Evolutionary conservation across 2,329 filamentous ascomycete genomes (phyloP).

Genomic region (Penicillium janthinellum): DNA sequence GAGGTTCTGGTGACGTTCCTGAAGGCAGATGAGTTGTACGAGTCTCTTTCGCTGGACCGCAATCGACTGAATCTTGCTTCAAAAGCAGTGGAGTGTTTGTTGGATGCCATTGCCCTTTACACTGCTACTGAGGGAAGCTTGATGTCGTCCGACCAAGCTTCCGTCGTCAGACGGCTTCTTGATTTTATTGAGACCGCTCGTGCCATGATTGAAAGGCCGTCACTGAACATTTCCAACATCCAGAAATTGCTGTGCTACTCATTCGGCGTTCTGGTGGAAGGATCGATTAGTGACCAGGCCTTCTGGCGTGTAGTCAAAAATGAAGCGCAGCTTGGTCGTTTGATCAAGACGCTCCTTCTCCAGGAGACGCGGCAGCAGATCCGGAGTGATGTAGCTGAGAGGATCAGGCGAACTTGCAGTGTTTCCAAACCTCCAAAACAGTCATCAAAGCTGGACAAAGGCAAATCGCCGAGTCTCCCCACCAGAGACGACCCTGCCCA

Average conservation of each 20-base stretch:
- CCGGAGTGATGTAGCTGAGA: constrained; percentile 43
- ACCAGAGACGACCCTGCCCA: constrained; percentile 32
- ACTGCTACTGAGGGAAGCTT: constrained; percentile 24
- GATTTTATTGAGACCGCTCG: constrained; percentile 36
- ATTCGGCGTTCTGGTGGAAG: constrained; percentile 54
- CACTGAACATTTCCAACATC: constrained; percentile 21
- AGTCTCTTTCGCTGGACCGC: constrained; percentile 46
- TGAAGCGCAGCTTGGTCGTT: constrained; percentile 37
- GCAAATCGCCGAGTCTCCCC: constrained; percentile 17
- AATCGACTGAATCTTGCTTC: constrained; percentile 55
- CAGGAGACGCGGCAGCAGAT: constrained; percentile 45
- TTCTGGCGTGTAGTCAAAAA: constrained; percentile 51
- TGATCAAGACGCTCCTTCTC: constrained; percentile 48
- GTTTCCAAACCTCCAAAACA: constrained; percentile 35
- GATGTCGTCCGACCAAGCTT: constrained; percentile 38
- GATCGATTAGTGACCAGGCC: constrained; percentile 48
- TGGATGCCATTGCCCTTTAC: constrained; percentile 54
- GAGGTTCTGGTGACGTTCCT: constrained; percentile 63
- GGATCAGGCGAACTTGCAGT: constrained; percentile 42
- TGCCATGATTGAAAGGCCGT: constrained; percentile 11
- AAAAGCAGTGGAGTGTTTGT: constrained; percentile 60
- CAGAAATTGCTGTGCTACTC: constrained; percentile 46
- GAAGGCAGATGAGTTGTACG: constrained; percentile 58
- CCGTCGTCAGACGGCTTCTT: constrained; percentile 41
- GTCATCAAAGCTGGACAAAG: constrained; percentile 16